These are phyloP conservation scores for Colletotrichum ledebouriae DNA, from an alignment of 2,329 filamentous ascomycete species.

Conservation along the genomic window DNA sequence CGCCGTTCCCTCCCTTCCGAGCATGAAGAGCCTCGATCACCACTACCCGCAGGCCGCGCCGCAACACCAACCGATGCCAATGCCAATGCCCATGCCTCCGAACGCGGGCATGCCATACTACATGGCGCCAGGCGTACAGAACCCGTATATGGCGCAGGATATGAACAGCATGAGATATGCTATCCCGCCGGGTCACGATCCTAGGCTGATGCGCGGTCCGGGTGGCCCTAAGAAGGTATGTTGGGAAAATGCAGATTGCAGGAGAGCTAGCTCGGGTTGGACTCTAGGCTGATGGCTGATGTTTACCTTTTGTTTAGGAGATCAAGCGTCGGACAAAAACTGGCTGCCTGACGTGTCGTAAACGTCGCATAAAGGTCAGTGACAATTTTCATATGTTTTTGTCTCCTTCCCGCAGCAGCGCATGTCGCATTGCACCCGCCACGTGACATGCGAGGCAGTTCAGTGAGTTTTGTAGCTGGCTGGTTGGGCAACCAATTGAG, in stretches of 20 bases:
- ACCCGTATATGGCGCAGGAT: conserved; percentile 49
- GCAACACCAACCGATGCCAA: conserved; percentile 52
- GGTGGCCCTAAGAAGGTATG: conserved; percentile 71
- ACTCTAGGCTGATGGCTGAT: conserved; percentile 21
- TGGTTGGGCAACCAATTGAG: conserved; percentile 3
- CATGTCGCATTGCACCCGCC: not conserved
- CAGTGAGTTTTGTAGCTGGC: conserved; percentile 12
- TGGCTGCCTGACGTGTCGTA: conserved; percentile 73
- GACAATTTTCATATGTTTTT: conserved; percentile 44
- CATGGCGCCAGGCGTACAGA: conserved; percentile 48
- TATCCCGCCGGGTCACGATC: conserved; percentile 60
- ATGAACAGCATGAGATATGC: conserved; percentile 63
- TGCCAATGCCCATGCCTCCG: conserved; percentile 52
- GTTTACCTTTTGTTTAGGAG: conserved; percentile 58
- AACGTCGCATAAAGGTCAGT: conserved; percentile 73
- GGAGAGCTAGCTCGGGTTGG: not conserved
- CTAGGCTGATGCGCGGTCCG: conserved; percentile 60
- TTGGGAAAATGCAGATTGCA: conserved; percentile 15
- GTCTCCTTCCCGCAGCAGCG: conserved; percentile 1
- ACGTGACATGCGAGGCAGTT: conserved; percentile 5
- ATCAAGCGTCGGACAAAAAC: conserved; percentile 75
- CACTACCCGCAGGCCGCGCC: conserved; percentile 48
- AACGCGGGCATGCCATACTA: conserved; percentile 59
- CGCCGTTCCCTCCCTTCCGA: conserved; percentile 54
- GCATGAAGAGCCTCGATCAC: conserved; percentile 58